Conservation (phyloP, 352 stramenopile genomes). For the Globisporangium echinulatum region DNA sequence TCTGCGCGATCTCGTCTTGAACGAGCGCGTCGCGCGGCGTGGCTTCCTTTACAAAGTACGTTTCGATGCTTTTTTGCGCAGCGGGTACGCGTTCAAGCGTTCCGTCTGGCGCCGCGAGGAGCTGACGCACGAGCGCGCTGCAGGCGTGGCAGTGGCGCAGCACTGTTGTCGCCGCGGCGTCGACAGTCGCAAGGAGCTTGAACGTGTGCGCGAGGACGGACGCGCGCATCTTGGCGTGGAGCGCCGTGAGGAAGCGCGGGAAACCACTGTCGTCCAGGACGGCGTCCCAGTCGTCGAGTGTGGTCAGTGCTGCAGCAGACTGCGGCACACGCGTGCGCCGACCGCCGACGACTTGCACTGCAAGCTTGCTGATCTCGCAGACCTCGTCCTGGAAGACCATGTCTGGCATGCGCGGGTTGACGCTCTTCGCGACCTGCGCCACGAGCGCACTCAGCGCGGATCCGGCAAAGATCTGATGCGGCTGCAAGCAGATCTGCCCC, state of each 20-base stretch:
- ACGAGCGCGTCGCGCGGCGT: neutral
- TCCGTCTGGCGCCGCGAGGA: neutral
- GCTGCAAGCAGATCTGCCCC: neutral
- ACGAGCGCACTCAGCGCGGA: neutral
- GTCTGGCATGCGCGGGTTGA: neutral
- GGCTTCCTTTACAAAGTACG: neutral
- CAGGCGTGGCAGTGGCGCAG: neutral
- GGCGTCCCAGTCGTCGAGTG: neutral
- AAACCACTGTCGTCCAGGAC: neutral
- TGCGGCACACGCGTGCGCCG: neutral
- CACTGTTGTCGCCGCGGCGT: neutral
- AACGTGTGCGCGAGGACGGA: neutral
- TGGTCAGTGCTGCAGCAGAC: neutral
- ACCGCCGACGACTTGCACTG: neutral
- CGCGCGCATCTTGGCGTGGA: neutral
- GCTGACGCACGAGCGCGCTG: neutral
- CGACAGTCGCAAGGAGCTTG: slow-evolving; percentile 1
- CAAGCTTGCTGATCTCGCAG: neutral
- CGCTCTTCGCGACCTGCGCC: neutral
- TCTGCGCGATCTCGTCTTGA: neutral
- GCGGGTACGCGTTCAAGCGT: neutral
- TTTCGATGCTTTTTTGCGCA: neutral
- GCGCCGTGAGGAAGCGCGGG: neutral
- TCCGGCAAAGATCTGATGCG: neutral
- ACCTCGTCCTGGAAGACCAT: slow-evolving; percentile 1